A percentile compares a stretch with the other conserved stretches of the same genome.
phyloP scores from a whole-genome alignment of 345 rosid genomes.

The Eutrema japonicum region DNA sequence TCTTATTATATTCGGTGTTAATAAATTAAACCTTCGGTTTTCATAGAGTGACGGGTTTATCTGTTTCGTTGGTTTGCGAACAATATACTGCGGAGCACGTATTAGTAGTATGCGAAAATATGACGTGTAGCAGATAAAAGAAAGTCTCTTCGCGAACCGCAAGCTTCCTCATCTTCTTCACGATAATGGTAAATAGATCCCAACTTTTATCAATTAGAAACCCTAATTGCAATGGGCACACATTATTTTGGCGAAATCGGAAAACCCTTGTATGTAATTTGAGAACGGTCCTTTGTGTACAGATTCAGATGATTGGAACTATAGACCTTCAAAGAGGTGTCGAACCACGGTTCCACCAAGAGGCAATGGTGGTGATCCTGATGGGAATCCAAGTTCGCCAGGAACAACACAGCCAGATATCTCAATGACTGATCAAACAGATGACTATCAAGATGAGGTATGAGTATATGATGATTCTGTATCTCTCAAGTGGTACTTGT shows the following conservation, averaged over 20 bases:
- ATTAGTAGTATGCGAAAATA: too few relatives aligned
- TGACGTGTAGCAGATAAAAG: slow-evolving; percentile 15
- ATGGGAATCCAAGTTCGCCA: slow-evolving; percentile 78
- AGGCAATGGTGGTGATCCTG: slow-evolving; percentile 66
- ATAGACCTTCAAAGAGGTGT: slow-evolving; percentile 84
- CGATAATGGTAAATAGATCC: slow-evolving; percentile 61
- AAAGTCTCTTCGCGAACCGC: slow-evolving; percentile 55
- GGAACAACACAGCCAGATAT: slow-evolving; percentile 68
- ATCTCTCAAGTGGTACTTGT: neutral
- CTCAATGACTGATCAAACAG: slow-evolving; percentile 92
- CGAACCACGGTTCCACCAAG: slow-evolving; percentile 67
- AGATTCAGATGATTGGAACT: slow-evolving; percentile 86
- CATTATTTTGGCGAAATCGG: neutral
- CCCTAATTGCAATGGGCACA: neutral
- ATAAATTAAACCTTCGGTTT: too few relatives aligned
- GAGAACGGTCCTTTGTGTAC: slow-evolving; percentile 23
- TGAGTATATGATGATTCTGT: neutral
- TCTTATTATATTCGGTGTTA: too few relatives aligned
- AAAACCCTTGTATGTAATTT: neutral
- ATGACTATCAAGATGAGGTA: slow-evolving; percentile 78
- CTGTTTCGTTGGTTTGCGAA: too few relatives aligned
- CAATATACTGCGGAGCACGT: too few relatives aligned
- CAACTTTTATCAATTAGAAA: neutral
- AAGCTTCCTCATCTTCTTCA: slow-evolving; percentile 93
- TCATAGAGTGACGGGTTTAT: too few relatives aligned